Conservation (phyloP, 179 eudicot genomes). For the Patellifolia procumbens region DNA sequence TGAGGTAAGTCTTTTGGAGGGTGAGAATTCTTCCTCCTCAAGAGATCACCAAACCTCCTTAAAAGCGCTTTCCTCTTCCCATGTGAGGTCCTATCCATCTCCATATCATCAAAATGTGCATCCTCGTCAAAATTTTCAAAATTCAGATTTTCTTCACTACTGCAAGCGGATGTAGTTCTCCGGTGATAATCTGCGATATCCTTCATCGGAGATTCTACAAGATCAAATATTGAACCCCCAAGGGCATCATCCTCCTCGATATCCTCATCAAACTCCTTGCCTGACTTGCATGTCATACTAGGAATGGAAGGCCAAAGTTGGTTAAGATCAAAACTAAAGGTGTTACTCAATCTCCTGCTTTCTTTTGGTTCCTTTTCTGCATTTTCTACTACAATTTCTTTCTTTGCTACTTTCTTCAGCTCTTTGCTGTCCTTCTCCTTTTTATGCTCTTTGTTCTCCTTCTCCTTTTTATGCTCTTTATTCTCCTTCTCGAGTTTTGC, state of each 20-base stretch:
- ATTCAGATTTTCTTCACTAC: slow-evolving; percentile 26
- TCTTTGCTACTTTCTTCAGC: slow-evolving; percentile 37
- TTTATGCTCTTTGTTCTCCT: slow-evolving; percentile 31
- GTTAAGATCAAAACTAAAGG: slow-evolving; percentile 44
- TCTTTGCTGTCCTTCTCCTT: slow-evolving; percentile 38
- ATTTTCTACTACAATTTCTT: slow-evolving; percentile 27
- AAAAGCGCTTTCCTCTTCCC: slow-evolving; percentile 57
- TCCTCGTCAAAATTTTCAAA: slow-evolving; percentile 43
- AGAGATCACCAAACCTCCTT: slow-evolving; percentile 54
- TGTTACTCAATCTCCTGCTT: slow-evolving; percentile 12
- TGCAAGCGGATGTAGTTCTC: slow-evolving; percentile 32
- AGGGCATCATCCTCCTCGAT: slow-evolving; percentile 57
- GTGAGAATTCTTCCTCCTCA: slow-evolving; percentile 43
- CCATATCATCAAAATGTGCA: slow-evolving; percentile 45
- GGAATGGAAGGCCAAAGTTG: slow-evolving; percentile 36
- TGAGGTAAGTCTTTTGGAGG: slow-evolving; percentile 27
- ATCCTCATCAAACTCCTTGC: slow-evolving; percentile 44
- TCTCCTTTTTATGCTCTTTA: slow-evolving; percentile 29
- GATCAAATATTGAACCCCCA: slow-evolving; percentile 81
- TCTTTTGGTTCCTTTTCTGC: slow-evolving; percentile 29
- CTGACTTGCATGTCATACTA: slow-evolving; percentile 27
- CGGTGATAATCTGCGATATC: slow-evolving; percentile 30
- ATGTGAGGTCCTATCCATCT: slow-evolving; percentile 41
- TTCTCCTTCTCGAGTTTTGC: slow-evolving; percentile 35
- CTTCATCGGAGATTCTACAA: slow-evolving; percentile 42